A percentile compares a stretch with the other conserved stretches of the same genome.
These are phyloP conservation scores for Termitomyces sp. DNA, from an alignment of 768 basidiomycete species.

Conservation along the genomic window DNA sequence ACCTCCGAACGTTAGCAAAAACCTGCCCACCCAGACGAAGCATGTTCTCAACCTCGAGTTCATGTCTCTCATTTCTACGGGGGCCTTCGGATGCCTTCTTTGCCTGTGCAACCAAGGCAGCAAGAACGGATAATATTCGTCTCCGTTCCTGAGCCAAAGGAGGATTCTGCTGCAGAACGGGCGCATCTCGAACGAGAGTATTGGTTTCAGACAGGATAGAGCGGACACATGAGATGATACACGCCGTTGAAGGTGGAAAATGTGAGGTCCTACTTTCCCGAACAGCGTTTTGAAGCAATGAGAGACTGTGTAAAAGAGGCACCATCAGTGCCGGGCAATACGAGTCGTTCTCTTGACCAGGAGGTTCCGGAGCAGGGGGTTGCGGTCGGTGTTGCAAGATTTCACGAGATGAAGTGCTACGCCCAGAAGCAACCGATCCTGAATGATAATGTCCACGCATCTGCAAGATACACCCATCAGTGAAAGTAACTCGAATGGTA, in stretches of 20 bases:
- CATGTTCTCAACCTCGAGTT: conserved; percentile 71
- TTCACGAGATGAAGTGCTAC: conserved; percentile 36
- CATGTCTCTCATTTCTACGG: conserved; percentile 40
- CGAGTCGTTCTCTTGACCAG: conserved; percentile 49
- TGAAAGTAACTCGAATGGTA: conserved; percentile 6
- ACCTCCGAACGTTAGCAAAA: conserved; percentile 74
- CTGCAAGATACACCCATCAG: conserved; percentile 12
- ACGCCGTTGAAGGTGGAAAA: conserved; percentile 92
- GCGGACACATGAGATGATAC: conserved; percentile 91
- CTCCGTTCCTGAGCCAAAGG: conserved; percentile 75
- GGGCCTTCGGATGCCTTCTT: conserved; percentile 58
- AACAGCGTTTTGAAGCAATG: conserved; percentile 83
- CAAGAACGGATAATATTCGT: conserved; percentile 75
- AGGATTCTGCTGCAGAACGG: conserved; percentile 62
- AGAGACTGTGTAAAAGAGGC: conserved; percentile 80
- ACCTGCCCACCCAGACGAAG: conserved; percentile 77
- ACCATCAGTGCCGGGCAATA: conserved; percentile 79
- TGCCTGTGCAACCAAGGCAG: conserved; percentile 78
- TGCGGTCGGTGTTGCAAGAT: conserved; percentile 36
- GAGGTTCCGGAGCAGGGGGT: conserved; percentile 41
- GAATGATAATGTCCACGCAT: conserved; percentile 46
- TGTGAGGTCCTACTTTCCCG: conserved; percentile 73
- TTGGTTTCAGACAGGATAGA: conserved; percentile 80
- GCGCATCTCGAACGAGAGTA: conserved; percentile 80
- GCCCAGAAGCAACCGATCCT: conserved; percentile 54